phyloP scores from a whole-genome alignment of 1,284 basidiomycete genomes.

The Neotropicomus parvogracilis region DNA sequence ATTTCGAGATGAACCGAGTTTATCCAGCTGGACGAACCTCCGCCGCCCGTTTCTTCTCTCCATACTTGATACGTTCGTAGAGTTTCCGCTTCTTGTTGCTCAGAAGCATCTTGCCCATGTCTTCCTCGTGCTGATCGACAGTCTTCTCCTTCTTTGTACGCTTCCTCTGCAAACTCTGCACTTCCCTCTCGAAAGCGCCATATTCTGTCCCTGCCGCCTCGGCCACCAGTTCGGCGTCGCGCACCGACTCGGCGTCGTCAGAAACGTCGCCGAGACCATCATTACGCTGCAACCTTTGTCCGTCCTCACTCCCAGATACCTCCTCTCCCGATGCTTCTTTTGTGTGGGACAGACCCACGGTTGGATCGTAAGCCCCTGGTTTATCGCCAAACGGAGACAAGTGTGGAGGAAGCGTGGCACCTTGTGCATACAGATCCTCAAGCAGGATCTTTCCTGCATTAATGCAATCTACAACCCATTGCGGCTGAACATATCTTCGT shows the following conservation, averaged over 20 bases:
- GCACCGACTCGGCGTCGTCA: slow-evolving; percentile 67
- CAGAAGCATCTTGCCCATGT: slow-evolving; percentile 99
- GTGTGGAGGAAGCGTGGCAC: slow-evolving; percentile 88
- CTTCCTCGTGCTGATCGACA: slow-evolving; percentile 57
- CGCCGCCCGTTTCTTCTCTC: slow-evolving; percentile 72
- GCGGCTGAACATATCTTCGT: slow-evolving; percentile 92
- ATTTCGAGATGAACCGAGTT: not conserved
- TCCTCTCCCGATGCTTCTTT: slow-evolving; percentile 35
- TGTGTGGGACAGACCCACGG: slow-evolving; percentile 40
- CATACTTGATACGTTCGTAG: slow-evolving; percentile 94
- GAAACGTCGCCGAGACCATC: slow-evolving; percentile 38
- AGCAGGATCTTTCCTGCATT: slow-evolving; percentile 84
- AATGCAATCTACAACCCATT: slow-evolving; percentile 97
- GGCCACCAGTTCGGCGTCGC: slow-evolving; percentile 90
- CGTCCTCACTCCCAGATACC: slow-evolving; percentile 42
- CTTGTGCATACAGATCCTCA: slow-evolving; percentile 85
- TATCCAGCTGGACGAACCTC: slow-evolving; percentile 67
- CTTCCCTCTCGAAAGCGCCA: slow-evolving; percentile 77
- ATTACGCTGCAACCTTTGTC: slow-evolving; percentile 35
- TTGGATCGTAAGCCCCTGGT: slow-evolving; percentile 75
- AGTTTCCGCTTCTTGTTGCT: slow-evolving; percentile 95
- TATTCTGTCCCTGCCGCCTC: slow-evolving; percentile 88
- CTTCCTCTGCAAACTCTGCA: slow-evolving; percentile 66
- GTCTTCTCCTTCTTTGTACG: slow-evolving; percentile 34
- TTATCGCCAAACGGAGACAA: slow-evolving; percentile 91